Base-by-base conservation (phyloP, 352 stramenopile genomes). In the Pythium sukuiense region DNA sequence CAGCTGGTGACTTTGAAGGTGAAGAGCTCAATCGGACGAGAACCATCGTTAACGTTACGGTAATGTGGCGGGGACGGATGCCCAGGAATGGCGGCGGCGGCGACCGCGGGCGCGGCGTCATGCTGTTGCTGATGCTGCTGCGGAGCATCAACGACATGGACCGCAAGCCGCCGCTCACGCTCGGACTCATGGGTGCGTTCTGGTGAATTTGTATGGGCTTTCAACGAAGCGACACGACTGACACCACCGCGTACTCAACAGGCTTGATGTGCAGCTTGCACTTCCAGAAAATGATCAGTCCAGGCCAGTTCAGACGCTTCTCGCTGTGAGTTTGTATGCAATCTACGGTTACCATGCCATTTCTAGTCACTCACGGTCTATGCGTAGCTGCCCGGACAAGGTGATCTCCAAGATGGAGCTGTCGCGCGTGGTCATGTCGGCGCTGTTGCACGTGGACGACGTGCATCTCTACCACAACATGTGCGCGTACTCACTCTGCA, bases 401-500 rank as follows among this genome's bases (percentile, higher is more conserved):
- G 73, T 92, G 20, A 52, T 89, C 35, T 59, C 64, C 13, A 65
- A 72, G 11, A 65, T 54, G 6, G 71, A 90, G 11, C 46, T 81
- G 37, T 63, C 67, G 26, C 67, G 87, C 27, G 56, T 97, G 7
- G 49, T 96, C 18, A 49, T 77, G 4, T 92, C 90, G 4, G 86
- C 76, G 14, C 88, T 97, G 41, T 70, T 97, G 2, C 91, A 97
- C 70, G 71, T 71, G 2, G 80, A 96, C 39, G 89, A 97, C 32
- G 75, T 90, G 56, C 78, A 97, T 67, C 64, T 97, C 13, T 97
- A 96, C 69, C 85, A 97, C 71, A 97, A 96, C 81, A 96, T 97
- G 91, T 90, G 71, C 16, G 59, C 57, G 6, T 29, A 12, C 29
- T 39, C 24, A 26, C 18, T 14, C 16, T 48, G 18, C 16, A 9